A percentile compares a stretch with the other conserved stretches of the same genome.
Evolutionary conservation across 2,329 filamentous ascomycete species (phyloP).

Genomic region (Calycina herbarum): DNA sequence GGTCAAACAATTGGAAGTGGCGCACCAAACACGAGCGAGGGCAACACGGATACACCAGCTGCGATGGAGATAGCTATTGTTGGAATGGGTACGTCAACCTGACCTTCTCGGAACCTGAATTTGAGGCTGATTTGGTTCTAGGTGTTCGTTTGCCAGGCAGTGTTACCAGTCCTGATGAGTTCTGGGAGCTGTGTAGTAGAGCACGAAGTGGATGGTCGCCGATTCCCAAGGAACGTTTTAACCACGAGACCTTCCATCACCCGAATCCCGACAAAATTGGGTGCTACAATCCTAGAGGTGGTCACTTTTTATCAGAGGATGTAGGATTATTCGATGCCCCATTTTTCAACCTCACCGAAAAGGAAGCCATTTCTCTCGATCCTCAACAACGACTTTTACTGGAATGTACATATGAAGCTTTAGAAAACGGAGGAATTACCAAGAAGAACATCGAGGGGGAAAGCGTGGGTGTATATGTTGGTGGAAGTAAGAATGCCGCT

Average conservation of each 20-base stretch:
- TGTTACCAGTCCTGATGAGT: conserved; percentile 40
- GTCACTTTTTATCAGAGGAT: conserved; percentile 33
- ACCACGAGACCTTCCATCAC: conserved; percentile 55
- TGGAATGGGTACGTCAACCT: conserved; percentile 9
- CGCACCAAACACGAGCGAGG: background rate
- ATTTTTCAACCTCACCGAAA: conserved; percentile 34
- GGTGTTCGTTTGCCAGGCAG: conserved; percentile 41
- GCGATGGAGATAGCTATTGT: conserved; percentile 11
- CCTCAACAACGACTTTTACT: conserved; percentile 35
- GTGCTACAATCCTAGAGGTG: conserved; percentile 31
- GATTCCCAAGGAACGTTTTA: conserved; percentile 43
- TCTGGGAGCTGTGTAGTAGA: conserved; percentile 43
- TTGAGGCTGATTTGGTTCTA: conserved; percentile 41
- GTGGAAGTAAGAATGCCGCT: conserved; percentile 39
- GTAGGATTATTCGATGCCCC: conserved; percentile 34
- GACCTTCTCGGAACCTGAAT: conserved; percentile 16
- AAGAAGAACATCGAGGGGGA: conserved; percentile 23
- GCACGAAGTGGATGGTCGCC: conserved; percentile 40
- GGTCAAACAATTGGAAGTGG: background rate
- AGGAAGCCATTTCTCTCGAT: conserved; percentile 38
- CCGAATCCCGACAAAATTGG: conserved; percentile 42
- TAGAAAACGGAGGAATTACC: conserved; percentile 32
- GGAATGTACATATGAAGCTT: conserved; percentile 33
- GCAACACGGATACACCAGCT: background rate
- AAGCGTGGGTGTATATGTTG: conserved; percentile 49